Percentiles rank a stretch among this genome's conserved stretches.
Conservation (phyloP, 2,329 filamentous ascomycete species). For the Pestalotiopsis sp. region DNA sequence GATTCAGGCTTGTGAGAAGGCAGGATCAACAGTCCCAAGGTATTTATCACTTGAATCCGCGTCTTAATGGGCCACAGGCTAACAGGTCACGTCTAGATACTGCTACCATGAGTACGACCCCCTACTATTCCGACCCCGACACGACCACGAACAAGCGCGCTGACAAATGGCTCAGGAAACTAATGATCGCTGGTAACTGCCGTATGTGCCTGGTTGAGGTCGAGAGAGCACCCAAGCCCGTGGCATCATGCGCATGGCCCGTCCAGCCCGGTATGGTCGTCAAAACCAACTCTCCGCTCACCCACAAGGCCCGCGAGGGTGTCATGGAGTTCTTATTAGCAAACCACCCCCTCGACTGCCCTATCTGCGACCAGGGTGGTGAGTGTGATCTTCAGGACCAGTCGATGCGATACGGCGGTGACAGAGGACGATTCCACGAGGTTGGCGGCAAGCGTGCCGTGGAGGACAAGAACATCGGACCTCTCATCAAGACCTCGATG, state of each 20-base stretch:
- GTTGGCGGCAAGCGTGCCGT: conserved; percentile 93
- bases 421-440: conserved; percentile 97
- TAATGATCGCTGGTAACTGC: conserved; percentile 99
- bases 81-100: conserved; percentile 64
- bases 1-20: conserved; percentile 99
- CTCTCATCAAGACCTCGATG: conserved; percentile 99
- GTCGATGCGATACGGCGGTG: conserved; percentile 97
- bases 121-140: conserved; percentile 24
- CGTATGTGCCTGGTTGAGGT: conserved; percentile 99
- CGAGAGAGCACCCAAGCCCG: conserved; percentile 92
- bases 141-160: conserved; percentile 24
- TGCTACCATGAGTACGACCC: conserved; percentile 91
- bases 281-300: conserved; percentile 94
- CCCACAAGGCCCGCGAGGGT: conserved; percentile 97
- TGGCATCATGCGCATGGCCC: conserved; percentile 98
- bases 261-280: conserved; percentile 99
- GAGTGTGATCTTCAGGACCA: conserved; percentile 99
- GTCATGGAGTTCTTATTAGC: conserved; percentile 98
- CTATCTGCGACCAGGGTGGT: conserved; percentile 97
- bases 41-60: conserved; percentile 41
- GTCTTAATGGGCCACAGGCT: conserved; percentile 27
- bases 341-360: conserved; percentile 95
- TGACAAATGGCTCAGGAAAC: conserved; percentile 69
- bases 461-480: conserved; percentile 99
- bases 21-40: conserved; percentile 86